Evolutionary conservation across 176 grass and related monocot species (phyloP).

Genomic region (Puccinellia tenuiflora): DNA sequence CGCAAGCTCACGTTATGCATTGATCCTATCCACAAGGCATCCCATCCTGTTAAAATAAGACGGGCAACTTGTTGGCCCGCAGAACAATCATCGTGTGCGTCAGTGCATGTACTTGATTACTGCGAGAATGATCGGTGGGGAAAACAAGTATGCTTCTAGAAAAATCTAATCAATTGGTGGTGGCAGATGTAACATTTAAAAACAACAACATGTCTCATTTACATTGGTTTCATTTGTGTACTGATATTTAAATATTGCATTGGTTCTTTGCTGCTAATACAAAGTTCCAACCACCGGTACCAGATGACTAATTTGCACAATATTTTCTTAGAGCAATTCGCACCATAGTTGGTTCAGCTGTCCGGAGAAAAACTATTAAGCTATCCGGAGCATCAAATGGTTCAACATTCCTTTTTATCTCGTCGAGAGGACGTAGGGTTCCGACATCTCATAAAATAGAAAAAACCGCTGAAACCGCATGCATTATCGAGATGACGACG

Average conservation of each 20-base stretch:
- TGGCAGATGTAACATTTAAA: not conserved
- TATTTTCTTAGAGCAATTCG: too few species aligned
- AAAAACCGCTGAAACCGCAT: too few species aligned
- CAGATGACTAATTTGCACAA: not conserved
- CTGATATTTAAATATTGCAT: not conserved
- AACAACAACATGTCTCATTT: not conserved
- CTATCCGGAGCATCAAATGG: not conserved
- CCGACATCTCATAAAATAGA: too few species aligned
- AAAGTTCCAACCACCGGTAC: not conserved
- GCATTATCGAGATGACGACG: too few species aligned
- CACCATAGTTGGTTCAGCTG: not conserved
- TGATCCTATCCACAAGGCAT: constrained; percentile 17
- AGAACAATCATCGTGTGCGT: not conserved
- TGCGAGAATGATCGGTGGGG: not conserved
- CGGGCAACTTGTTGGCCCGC: not conserved
- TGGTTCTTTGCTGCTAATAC: too few species aligned
- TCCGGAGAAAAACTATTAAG: not conserved
- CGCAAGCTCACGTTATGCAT: not conserved
- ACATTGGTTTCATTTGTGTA: too few species aligned
- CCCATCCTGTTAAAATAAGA: not conserved
- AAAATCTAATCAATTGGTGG: not conserved
- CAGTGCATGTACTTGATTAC: constrained; percentile 14
- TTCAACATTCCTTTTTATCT: not conserved
- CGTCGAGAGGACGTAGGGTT: too few species aligned
- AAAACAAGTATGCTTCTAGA: not conserved